These are phyloP conservation scores for Paramecium pentaurelia DNA, from an alignment of 73 alveolate genomes.

Conservation along the genomic window DNA sequence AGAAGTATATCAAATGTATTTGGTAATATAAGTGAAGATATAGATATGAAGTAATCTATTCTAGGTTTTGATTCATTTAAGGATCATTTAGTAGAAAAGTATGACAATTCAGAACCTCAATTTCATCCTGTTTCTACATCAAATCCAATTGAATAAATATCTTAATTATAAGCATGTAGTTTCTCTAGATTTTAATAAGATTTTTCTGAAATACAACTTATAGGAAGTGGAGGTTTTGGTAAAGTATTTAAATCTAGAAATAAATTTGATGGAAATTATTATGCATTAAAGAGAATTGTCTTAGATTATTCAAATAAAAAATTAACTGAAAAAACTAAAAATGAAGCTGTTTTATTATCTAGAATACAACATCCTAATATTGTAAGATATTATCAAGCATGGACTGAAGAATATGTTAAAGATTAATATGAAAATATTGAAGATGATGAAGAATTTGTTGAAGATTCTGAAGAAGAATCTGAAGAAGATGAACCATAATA, in stretches of 20 bases:
- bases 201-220: slow-evolving; percentile 47
- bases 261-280: slow-evolving; percentile 58
- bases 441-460: slow-evolving; percentile 8
- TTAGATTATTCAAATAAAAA: slow-evolving; percentile 47
- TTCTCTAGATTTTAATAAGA: slow-evolving; percentile 13
- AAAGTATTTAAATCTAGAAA: slow-evolving; percentile 62
- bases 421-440: slow-evolving; percentile 53
- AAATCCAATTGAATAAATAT: background rate
- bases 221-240: slow-evolving; percentile 70
- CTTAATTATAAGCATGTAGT: background rate
- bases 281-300: slow-evolving; percentile 60
- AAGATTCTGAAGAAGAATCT: background rate
- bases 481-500: background rate
- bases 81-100: background rate
- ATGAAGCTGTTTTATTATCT: slow-evolving; percentile 64
- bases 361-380: slow-evolving; percentile 61
- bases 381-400: slow-evolving; percentile 62
- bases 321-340: slow-evolving; percentile 32
- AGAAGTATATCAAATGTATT: background rate
- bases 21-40: background rate
- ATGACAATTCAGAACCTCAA: background rate
- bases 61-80: background rate
- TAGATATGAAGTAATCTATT: background rate
- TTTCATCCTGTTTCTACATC: background rate
- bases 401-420: slow-evolving; percentile 24